Evolutionary conservation across 257 asterid species (phyloP).

Genomic region (Nemophila menziesii): DNA sequence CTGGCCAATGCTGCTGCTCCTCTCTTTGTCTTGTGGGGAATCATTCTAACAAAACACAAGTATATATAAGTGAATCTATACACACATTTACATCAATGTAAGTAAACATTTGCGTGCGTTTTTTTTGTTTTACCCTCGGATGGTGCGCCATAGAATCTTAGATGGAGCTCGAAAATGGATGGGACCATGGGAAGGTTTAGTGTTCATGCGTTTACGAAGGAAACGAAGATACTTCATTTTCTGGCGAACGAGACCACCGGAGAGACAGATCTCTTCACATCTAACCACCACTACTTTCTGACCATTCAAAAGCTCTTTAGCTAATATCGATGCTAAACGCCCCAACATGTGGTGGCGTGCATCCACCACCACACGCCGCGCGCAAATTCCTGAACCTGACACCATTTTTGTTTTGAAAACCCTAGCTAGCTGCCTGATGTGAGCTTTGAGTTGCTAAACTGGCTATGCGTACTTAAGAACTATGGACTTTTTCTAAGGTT

Average conservation of each 20-base stretch:
- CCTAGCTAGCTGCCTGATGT: not conserved
- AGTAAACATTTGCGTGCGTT: not conserved
- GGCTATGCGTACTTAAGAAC: not conserved
- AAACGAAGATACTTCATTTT: not conserved
- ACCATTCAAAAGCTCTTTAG: not conserved
- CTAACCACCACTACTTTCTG: not conserved
- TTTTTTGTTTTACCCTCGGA: not conserved
- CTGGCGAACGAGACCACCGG: not conserved
- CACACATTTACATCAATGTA: no score
- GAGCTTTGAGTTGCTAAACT: not conserved
- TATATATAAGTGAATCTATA: not conserved
- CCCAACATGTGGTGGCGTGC: not conserved
- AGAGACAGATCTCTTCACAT: not conserved
- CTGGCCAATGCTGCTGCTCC: constrained; percentile 13
- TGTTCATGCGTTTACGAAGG: not conserved
- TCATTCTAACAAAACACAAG: constrained; percentile 4
- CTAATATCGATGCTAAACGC: not conserved
- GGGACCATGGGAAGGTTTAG: not conserved
- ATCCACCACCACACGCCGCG: not conserved
- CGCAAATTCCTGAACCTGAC: not conserved
- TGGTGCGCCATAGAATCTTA: not conserved
- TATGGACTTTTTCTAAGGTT: not conserved
- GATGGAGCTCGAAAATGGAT: not conserved
- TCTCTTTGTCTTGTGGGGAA: constrained; percentile 13
- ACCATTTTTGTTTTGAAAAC: not conserved